A percentile compares a stretch with the other conserved stretches of the same genome.
phyloP scores from a whole-genome alignment of 257 asterid genomes.

The Scutellaria barbata region DNA sequence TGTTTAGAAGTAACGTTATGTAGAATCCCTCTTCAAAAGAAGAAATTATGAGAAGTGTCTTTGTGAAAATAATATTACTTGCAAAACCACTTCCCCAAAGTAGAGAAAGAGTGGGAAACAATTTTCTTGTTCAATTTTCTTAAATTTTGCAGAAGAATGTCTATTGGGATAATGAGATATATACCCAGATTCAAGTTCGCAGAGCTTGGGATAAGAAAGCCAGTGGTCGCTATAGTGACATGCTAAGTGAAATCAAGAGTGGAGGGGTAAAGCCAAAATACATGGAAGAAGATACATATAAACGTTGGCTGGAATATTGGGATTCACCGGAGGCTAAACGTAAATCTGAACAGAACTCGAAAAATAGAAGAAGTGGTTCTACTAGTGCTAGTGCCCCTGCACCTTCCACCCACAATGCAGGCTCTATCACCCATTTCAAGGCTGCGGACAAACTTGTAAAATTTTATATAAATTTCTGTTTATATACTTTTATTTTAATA shows the following conservation, averaged over 20 bases:
- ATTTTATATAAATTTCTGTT: too few relatives aligned
- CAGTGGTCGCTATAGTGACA: neutral
- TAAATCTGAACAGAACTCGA: neutral
- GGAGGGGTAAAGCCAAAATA: neutral
- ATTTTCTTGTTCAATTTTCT: too few relatives aligned
- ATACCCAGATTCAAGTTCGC: neutral
- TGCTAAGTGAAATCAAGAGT: neutral
- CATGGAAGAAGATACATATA: neutral
- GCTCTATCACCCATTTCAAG: too few relatives aligned
- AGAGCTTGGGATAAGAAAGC: neutral
- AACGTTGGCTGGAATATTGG: neutral
- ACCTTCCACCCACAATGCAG: neutral
- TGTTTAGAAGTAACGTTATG: too few relatives aligned
- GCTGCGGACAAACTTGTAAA: too few relatives aligned
- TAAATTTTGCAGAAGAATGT: too few relatives aligned
- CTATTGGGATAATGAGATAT: neutral
- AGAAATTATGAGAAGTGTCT: too few relatives aligned
- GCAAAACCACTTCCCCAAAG: too few relatives aligned
- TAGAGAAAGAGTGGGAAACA: too few relatives aligned
- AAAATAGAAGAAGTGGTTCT: neutral
- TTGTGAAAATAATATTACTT: too few relatives aligned
- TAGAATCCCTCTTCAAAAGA: too few relatives aligned
- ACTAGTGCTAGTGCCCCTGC: conserved; percentile 10
- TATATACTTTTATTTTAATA: too few relatives aligned
- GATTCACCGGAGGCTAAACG: neutral